A percentile compares a stretch with the other conserved stretches of the same genome.
phyloP scores from a whole-genome alignment of 805 yeast species.

The Candida vaughaniae region DNA sequence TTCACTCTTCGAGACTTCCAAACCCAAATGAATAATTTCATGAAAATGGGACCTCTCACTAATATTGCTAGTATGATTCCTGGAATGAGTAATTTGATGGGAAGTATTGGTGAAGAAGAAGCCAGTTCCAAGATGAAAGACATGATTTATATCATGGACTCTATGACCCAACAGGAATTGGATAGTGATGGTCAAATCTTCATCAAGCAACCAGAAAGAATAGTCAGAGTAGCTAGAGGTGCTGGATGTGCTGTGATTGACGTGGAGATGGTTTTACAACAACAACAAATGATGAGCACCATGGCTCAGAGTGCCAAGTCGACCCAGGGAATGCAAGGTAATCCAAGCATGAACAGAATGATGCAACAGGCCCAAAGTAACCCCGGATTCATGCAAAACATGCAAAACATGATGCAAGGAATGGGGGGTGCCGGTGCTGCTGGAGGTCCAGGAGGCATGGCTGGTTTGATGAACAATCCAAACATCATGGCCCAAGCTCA shows the following conservation, averaged over 20 bases:
- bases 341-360: constrained; percentile 49
- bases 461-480: constrained; percentile 60
- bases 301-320: constrained; percentile 68
- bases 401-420: constrained; percentile 61
- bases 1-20: constrained; percentile 90
- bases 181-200: constrained; percentile 86
- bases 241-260: constrained; percentile 91
- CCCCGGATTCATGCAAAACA: constrained; percentile 48
- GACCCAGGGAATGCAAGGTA: constrained; percentile 27
- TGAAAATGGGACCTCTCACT: constrained; percentile 95
- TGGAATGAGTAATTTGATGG: constrained; percentile 79
- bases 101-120: constrained; percentile 89
- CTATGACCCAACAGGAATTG: constrained; percentile 90
- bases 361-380: constrained; percentile 55
- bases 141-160: constrained; percentile 90
- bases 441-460: constrained; percentile 47
- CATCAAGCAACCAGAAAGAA: constrained; percentile 76
- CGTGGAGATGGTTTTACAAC: constrained; percentile 87
- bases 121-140: constrained; percentile 78
- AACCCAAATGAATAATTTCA: constrained; percentile 89
- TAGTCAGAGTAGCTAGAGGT: constrained; percentile 89
- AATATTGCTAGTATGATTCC: constrained; percentile 96
- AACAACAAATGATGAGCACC: constrained; percentile 89
- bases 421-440: constrained; percentile 42
- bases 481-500: constrained; percentile 48